A percentile compares a stretch with the other conserved stretches of the same genome.
These are phyloP conservation scores for Kwoniella bestiolae DNA, from an alignment of 768 basidiomycete species.

Conservation along the genomic window DNA sequence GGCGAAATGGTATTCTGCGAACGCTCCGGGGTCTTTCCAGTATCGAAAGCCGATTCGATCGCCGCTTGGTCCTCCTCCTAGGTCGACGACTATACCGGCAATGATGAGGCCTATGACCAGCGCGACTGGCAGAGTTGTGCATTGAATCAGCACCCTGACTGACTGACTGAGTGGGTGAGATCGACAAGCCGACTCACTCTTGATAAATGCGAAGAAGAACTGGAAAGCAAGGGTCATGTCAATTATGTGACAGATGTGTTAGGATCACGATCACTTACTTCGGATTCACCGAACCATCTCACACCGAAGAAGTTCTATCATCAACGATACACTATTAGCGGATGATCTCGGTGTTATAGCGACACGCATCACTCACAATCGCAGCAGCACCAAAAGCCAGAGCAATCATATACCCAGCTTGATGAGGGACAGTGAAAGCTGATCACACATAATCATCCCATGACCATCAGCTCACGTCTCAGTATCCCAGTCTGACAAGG, in stretches of 20 bases:
- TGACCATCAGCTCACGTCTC: background rate
- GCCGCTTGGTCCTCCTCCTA: slow-evolving; percentile 37
- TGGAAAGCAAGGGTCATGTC: too few species aligned
- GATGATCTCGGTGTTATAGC: slow-evolving; percentile 44
- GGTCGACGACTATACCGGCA: slow-evolving; percentile 40
- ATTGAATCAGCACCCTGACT: too few species aligned
- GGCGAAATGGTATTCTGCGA: slow-evolving; percentile 22
- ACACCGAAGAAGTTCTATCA: slow-evolving; percentile 37
- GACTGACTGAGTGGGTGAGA: too few species aligned
- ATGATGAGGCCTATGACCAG: slow-evolving; percentile 45
- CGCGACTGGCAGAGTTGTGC: slow-evolving; percentile 23
- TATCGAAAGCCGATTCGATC: slow-evolving; percentile 43
- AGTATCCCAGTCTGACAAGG: background rate
- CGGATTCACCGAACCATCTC: slow-evolving; percentile 39
- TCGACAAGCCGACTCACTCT: too few species aligned
- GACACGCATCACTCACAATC: slow-evolving; percentile 33
- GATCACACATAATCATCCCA: background rate
- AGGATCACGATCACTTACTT: slow-evolving; percentile 15
- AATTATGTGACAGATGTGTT: too few species aligned
- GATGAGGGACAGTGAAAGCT: slow-evolving; percentile 28
- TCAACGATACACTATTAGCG: slow-evolving; percentile 53
- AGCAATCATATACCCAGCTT: slow-evolving; percentile 34
- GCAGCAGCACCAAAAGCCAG: slow-evolving; percentile 28
- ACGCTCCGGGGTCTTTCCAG: slow-evolving; percentile 42
- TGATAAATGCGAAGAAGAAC: slow-evolving; percentile 43